These are phyloP conservation scores for Cryptosporidium tyzzeri DNA, from an alignment of 169 alveolate species.

Conservation along the genomic window DNA sequence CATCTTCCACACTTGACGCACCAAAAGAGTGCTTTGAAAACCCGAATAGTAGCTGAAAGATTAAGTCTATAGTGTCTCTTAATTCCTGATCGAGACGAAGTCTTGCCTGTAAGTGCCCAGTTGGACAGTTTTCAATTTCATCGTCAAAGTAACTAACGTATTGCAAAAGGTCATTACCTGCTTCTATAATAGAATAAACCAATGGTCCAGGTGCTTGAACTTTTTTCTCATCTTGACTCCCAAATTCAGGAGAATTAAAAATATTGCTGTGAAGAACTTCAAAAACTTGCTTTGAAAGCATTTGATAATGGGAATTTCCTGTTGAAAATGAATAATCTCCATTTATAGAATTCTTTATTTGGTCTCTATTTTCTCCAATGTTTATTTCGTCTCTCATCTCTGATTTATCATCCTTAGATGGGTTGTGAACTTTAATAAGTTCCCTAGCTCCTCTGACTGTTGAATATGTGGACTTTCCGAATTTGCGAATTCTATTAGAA, in stretches of 20 bases:
- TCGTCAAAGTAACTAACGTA: conserved; percentile 45
- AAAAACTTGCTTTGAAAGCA: conserved; percentile 25
- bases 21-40: conserved; percentile 5
- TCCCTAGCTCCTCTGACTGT: conserved; percentile 73
- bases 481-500: conserved; percentile 31
- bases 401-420: conserved; percentile 31
- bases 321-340: conserved; percentile 7
- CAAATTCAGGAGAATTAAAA: conserved; percentile 4
- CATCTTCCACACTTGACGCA: background rate
- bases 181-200: conserved; percentile 63
- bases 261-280: conserved; percentile 28
- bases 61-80: conserved; percentile 48
- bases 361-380: conserved; percentile 4
- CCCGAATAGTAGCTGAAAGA: conserved; percentile 57
- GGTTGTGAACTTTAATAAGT: conserved; percentile 43
- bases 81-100: conserved; percentile 67
- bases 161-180: conserved; percentile 67
- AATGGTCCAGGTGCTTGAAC: conserved; percentile 50
- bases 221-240: background rate
- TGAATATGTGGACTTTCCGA: conserved; percentile 68
- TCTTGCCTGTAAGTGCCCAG: conserved; percentile 74
- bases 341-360: background rate
- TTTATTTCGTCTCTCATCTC: conserved; percentile 14
- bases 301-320: conserved; percentile 10
- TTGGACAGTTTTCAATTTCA: conserved; percentile 74